Base-by-base conservation (phyloP, 2,329 filamentous ascomycete genomes). In the Drechmeria coniospora region DNA sequence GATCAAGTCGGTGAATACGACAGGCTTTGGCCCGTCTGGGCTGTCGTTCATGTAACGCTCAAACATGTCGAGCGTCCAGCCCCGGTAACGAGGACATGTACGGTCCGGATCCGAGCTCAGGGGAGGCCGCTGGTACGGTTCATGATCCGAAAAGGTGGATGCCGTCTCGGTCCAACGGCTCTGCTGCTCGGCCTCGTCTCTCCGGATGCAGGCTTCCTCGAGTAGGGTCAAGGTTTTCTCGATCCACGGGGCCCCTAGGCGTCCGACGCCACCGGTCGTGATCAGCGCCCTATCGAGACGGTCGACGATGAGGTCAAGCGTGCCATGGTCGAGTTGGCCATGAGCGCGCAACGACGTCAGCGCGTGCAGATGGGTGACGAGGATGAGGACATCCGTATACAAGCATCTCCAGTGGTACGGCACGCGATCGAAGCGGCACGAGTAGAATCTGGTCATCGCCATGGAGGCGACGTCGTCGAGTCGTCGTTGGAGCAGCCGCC, bases 251-350 rank as follows among this genome's bases (percentile, higher is more conserved):
- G 51, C 44, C 6, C 68, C 64, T 30, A 79, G 58, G 1, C 45
- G 36, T 1, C 65, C 59, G 2, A 69, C 68, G 0, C 67, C 77
- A 1, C 79, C 80, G 0, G 80, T 70, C 29, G 84, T 66, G 25
- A 92, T 81, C 24, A 92, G 52, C 0, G 79, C 75, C 48, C 74
- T 72, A 42, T 94, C 86, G 2, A 95, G 61, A 1, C 64, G 54
- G 29, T 64, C 62, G 19, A 92, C 66, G 2, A 79, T 58, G 2
- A 60, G 49, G 19, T 68, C 61, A 4, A 84, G 45, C 3, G 34
- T 29, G 7, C 30, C 27, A 16, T 41, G 38, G 6, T 38, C 31
- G 2, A 37, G 33, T 8, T 24, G 25, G 3, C 17, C 26, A 7
- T 21, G 26, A 4, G 23, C n/a, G 1, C 21, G 26, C 20, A 37